Conservation (phyloP, 73 alveolate species). For the Paramecium biaurelia region DNA sequence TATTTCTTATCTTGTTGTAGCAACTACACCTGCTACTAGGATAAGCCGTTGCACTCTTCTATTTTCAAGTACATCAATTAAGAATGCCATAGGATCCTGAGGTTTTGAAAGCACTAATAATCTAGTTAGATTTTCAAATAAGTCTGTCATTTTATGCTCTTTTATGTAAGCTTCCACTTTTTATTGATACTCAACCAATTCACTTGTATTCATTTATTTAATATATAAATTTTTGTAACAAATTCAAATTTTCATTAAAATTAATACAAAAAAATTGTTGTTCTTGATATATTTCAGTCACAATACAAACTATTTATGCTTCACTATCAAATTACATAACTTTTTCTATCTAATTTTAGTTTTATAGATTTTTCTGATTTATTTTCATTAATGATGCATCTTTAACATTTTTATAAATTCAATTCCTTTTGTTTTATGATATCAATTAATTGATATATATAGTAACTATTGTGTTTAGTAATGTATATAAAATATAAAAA, state of each 20-base stretch:
- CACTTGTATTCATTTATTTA: constrained; percentile 27
- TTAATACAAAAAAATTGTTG: neutral
- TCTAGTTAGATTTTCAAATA: constrained; percentile 54
- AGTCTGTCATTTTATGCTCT: constrained; percentile 56
- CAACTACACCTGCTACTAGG: constrained; percentile 36
- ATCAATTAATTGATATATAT: too few relatives aligned
- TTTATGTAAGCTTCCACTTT: constrained; percentile 41
- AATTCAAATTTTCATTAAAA: neutral
- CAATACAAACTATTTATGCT: too few relatives aligned
- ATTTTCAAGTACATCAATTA: constrained; percentile 26
- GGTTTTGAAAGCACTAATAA: constrained; percentile 45
- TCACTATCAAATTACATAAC: too few relatives aligned
- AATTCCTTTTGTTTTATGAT: too few relatives aligned
- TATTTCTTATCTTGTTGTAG: constrained; percentile 45
- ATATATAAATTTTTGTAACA: neutral
- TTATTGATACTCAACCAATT: constrained; percentile 18
- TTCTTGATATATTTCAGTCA: neutral
- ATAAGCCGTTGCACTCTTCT: constrained; percentile 58
- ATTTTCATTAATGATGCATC: too few relatives aligned
- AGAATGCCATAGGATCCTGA: constrained; percentile 47
- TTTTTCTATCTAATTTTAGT: too few relatives aligned
- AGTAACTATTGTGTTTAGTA: too few relatives aligned
- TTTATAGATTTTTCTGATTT: too few relatives aligned
- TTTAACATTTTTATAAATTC: too few relatives aligned
- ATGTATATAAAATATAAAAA: too few relatives aligned